Percentiles rank a stretch among this genome's conserved stretches.
phyloP scores from a whole-genome alignment of 148 eudicot genomes.

The Fagopyrum homotropicum region DNA sequence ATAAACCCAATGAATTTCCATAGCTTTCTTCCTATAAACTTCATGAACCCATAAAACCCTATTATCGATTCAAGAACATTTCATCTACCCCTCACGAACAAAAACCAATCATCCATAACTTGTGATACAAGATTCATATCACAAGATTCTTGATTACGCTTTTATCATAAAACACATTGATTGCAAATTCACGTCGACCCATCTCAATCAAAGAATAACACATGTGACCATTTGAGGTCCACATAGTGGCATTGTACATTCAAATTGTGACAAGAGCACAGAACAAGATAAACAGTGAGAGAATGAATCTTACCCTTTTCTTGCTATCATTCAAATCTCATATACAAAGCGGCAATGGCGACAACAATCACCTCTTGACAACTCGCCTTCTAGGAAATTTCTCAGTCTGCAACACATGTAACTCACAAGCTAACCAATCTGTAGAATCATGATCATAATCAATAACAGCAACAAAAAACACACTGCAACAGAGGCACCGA shows the following conservation, averaged over 20 bases:
- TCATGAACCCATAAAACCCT: too few relatives aligned
- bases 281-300: background rate
- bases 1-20: too few relatives aligned
- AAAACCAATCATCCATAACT: background rate
- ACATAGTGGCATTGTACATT: background rate
- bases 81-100: too few relatives aligned
- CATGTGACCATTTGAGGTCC: background rate
- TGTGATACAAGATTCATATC: background rate
- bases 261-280: background rate
- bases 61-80: too few relatives aligned
- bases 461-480: background rate
- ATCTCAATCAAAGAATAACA: background rate
- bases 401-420: constrained; percentile 1
- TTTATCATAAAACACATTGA: background rate
- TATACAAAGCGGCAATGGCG: background rate
- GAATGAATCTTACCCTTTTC: background rate
- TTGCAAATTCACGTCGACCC: background rate
- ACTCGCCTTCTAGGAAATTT: constrained; percentile 9
- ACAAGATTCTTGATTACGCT: background rate
- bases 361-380: background rate
- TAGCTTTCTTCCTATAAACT: too few relatives aligned
- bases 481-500: background rate
- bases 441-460: background rate
- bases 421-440: constrained; percentile 5
- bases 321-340: background rate